Conservation (phyloP, 495 filamentous ascomycete genomes). For the Neurospora pannonica region DNA sequence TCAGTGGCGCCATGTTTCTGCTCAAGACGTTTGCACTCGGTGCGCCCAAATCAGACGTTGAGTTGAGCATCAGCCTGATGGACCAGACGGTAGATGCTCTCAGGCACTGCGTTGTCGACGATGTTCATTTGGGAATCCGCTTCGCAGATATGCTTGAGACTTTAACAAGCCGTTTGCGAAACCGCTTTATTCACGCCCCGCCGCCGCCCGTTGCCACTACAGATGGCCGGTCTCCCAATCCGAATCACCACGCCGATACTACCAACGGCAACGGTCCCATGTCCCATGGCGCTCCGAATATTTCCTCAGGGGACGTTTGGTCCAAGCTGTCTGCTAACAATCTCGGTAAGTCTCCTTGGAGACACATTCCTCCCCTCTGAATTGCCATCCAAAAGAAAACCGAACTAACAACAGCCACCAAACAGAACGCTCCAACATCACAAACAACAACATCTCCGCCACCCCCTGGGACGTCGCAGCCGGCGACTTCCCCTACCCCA, state of each 20-base stretch:
- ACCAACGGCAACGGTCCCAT: conserved; percentile 16
- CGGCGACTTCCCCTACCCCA: conserved; percentile 38
- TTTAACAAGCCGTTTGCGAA: conserved; percentile 62
- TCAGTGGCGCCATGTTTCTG: conserved; percentile 90
- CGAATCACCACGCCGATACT: conserved; percentile 16
- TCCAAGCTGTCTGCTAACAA: not conserved
- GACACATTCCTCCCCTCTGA: too few species aligned
- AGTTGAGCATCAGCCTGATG: conserved; percentile 69
- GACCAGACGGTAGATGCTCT: conserved; percentile 72
- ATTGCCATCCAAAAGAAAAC: not conserved
- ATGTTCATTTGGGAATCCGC: conserved; percentile 88
- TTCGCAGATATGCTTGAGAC: conserved; percentile 89
- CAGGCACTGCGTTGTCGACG: conserved; percentile 80
- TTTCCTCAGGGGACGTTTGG: not conserved
- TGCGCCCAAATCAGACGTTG: conserved; percentile 79
- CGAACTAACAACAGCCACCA: not conserved
- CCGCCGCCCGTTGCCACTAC: conserved; percentile 19
- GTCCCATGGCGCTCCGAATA: conserved; percentile 11
- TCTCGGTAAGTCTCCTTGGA: conserved; percentile 12
- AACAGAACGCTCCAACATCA: conserved; percentile 31
- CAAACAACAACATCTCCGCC: conserved; percentile 43
- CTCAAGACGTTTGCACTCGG: conserved; percentile 90
- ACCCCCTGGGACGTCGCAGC: conserved; percentile 43
- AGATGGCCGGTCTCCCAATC: conserved; percentile 29
- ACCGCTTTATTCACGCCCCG: conserved; percentile 59